phyloP scores from a whole-genome alignment of 805 yeast genomes.

The Gaillardinia entomophila region DNA sequence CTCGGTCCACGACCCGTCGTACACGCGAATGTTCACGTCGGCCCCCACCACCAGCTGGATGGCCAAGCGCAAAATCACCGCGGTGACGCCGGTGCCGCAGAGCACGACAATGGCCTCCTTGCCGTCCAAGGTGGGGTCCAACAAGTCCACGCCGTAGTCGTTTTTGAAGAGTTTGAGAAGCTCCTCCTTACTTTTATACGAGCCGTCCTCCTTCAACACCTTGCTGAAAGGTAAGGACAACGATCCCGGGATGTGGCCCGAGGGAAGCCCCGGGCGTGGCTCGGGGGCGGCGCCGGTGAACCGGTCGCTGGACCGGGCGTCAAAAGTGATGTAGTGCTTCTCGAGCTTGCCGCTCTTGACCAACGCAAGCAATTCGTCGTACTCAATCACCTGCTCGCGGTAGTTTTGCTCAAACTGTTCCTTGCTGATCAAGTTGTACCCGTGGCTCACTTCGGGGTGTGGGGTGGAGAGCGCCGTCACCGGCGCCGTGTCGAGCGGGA shows the following conservation, averaged over 20 bases:
- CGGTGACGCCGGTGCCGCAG: conserved; percentile 98
- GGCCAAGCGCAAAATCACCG: conserved; percentile 79
- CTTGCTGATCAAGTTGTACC: conserved; percentile 14
- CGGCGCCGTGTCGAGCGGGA: conserved; percentile 37
- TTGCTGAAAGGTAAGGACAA: conserved; percentile 68
- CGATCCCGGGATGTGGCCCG: conserved; percentile 88
- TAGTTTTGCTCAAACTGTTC: conserved; percentile 27
- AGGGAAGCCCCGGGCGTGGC: conserved; percentile 80
- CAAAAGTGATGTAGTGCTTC: conserved; percentile 52
- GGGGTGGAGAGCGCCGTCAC: conserved; percentile 13
- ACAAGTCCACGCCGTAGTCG: conserved; percentile 27
- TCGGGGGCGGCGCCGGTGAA: conserved; percentile 80
- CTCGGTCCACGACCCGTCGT: conserved; percentile 86
- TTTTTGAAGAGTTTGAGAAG: conserved; percentile 40
- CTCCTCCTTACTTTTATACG: conserved; percentile 43
- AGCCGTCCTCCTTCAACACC: conserved; percentile 45
- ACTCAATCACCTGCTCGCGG: conserved; percentile 51
- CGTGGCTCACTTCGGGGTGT: conserved; percentile 6
- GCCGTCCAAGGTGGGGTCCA: conserved; percentile 20
- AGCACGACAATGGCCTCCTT: conserved; percentile 70
- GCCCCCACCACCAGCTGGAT: conserved; percentile 31
- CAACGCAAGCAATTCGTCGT: conserved; percentile 58
- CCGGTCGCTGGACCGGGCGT: conserved; percentile 75
- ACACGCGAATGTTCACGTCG: conserved; percentile 33
- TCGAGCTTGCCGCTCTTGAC: conserved; percentile 45